phyloP scores from a whole-genome alignment of 2,329 filamentous ascomycete genomes.

The Venturia pyrina region DNA sequence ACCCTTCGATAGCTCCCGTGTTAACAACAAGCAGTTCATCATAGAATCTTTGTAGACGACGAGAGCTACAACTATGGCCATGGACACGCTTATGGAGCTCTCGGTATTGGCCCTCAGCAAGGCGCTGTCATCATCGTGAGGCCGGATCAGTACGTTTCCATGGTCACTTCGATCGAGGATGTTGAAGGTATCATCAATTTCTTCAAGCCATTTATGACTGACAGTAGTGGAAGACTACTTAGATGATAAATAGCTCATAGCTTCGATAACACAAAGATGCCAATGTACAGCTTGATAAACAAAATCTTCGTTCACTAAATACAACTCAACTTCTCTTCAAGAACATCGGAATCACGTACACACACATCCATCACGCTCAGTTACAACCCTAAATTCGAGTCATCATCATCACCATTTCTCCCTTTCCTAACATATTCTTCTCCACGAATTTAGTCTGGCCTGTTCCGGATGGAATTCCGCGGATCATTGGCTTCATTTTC shows the following conservation, averaged over 20 bases:
- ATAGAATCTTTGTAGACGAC: conserved; percentile 33
- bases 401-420: neutral
- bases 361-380: neutral
- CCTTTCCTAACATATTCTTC: neutral
- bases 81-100: conserved; percentile 42
- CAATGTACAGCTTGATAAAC: neutral
- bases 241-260: neutral
- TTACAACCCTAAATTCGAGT: neutral
- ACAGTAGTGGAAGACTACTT: neutral
- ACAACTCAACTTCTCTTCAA: no score
- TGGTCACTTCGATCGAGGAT: conserved; percentile 29
- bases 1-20: neutral
- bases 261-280: neutral
- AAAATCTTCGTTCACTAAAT: no score
- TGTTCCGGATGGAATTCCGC: no score
- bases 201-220: conserved; percentile 6
- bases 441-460: no score
- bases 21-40: conserved; percentile 1
- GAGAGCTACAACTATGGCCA: conserved; percentile 33
- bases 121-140: conserved; percentile 52
- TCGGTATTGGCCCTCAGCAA: conserved; percentile 44
- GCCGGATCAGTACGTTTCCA: conserved; percentile 58
- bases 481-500: neutral
- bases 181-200: conserved; percentile 14
- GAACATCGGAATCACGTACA: neutral